Conservation (phyloP, 345 rosid genomes). For the Salix brachista region DNA sequence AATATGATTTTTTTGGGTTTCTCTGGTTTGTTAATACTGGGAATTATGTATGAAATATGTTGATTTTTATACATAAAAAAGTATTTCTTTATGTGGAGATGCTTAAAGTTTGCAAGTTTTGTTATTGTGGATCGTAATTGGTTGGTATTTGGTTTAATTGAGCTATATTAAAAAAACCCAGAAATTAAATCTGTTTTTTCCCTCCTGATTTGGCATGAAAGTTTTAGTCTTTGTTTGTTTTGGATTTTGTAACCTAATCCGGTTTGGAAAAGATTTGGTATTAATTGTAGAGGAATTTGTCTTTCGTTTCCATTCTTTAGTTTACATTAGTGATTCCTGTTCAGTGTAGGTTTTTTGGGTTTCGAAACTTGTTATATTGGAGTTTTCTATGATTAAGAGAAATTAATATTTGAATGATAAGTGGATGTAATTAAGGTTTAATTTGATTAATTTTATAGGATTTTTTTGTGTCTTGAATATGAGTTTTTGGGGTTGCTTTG, state of each 20-base stretch:
- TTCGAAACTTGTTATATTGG: too few species aligned
- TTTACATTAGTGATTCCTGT: neutral
- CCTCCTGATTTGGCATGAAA: neutral
- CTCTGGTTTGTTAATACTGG: neutral
- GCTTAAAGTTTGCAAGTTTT: neutral
- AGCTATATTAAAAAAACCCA: neutral
- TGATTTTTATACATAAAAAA: neutral
- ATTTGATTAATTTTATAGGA: neutral
- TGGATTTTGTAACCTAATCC: neutral
- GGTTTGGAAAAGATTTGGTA: neutral
- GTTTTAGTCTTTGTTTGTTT: neutral
- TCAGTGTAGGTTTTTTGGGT: neutral
- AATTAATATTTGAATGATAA: neutral
- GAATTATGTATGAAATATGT: neutral
- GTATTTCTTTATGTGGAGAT: too few species aligned
- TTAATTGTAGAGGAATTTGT: neutral
- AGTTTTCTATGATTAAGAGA: neutral
- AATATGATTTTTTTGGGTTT: neutral
- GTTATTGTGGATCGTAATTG: neutral
- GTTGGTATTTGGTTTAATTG: neutral
- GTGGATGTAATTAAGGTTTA: neutral
- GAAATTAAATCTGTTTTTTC: neutral
- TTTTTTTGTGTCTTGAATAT: neutral
- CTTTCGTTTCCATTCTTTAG: neutral
- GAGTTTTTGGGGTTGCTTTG: neutral